These are phyloP conservation scores for Pilatotrama ljubarskyi DNA, from an alignment of 768 basidiomycete species.

Conservation along the genomic window DNA sequence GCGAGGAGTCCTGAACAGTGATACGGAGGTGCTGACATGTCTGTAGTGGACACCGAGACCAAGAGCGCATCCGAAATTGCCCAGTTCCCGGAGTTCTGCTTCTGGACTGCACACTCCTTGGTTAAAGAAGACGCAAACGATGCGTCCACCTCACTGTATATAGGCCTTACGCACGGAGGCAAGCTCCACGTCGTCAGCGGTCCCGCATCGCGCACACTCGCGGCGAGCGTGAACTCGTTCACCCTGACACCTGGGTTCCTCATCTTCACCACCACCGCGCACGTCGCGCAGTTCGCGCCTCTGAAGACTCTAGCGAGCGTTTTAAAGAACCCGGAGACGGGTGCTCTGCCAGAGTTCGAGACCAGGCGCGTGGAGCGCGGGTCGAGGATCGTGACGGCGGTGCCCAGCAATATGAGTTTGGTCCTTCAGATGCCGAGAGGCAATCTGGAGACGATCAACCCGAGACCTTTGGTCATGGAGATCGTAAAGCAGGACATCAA, in stretches of 20 bases:
- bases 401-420: conserved; percentile 84
- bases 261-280: conserved; percentile 81
- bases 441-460: conserved; percentile 94
- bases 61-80: conserved; percentile 24
- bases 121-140: neutral
- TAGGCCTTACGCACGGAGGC: conserved; percentile 67
- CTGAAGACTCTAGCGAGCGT: conserved; percentile 35
- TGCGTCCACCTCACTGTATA: conserved; percentile 38
- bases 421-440: conserved; percentile 98
- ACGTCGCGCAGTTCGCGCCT: conserved; percentile 78
- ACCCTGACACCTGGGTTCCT: conserved; percentile 71
- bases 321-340: conserved; percentile 11
- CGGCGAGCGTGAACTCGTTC: conserved; percentile 70
- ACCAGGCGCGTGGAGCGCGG: conserved; percentile 86
- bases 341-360: conserved; percentile 48
- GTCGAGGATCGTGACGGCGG: conserved; percentile 82
- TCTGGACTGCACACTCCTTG: conserved; percentile 39
- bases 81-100: conserved; percentile 62
- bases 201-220: conserved; percentile 38
- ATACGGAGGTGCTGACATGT: neutral
- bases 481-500: conserved; percentile 78
- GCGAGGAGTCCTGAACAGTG: neutral
- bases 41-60: conserved; percentile 14
- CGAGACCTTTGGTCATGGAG: conserved; percentile 86
- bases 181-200: conserved; percentile 57